phyloP scores from a whole-genome alignment of 305 asterid genomes.

The Ilex paraguariensis region DNA sequence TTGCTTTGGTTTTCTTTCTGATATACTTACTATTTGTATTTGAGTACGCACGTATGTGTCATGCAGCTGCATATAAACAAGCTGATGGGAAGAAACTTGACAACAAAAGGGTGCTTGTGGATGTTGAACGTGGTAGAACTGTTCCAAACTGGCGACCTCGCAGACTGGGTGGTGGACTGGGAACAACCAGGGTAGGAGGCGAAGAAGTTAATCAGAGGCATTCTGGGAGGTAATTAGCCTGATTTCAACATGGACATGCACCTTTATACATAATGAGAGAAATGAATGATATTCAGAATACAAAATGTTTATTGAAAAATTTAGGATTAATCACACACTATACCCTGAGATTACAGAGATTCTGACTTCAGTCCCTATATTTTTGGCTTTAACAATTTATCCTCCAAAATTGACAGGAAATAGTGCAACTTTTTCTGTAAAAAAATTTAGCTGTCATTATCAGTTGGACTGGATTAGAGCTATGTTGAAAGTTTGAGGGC shows the following conservation, averaged over 20 bases:
- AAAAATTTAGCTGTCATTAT: no score
- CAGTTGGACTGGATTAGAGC: no score
- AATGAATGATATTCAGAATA: no score
- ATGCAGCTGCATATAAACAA: constrained; percentile 97
- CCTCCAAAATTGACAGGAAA: no score
- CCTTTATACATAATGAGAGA: background rate
- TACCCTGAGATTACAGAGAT: no score
- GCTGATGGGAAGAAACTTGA: constrained; percentile 99
- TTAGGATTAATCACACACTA: no score
- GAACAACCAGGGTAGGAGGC: constrained; percentile 87
- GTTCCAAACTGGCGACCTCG: constrained; percentile 99
- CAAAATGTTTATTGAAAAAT: no score
- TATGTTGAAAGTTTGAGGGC: no score
- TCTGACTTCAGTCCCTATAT: no score
- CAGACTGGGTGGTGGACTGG: constrained; percentile 99
- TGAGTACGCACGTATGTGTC: constrained; percentile 8
- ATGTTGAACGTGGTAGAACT: constrained; percentile 99
- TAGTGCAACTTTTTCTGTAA: no score
- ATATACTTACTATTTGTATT: constrained; percentile 1
- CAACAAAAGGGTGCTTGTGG: constrained; percentile 93
- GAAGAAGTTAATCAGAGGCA: constrained; percentile 64
- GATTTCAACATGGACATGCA: background rate
- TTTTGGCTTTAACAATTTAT: no score
- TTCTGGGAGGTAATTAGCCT: constrained; percentile 48
- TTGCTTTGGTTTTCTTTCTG: background rate